Base-by-base conservation (phyloP, 139 green algal species). In the Tetraselmis chui region DNA sequence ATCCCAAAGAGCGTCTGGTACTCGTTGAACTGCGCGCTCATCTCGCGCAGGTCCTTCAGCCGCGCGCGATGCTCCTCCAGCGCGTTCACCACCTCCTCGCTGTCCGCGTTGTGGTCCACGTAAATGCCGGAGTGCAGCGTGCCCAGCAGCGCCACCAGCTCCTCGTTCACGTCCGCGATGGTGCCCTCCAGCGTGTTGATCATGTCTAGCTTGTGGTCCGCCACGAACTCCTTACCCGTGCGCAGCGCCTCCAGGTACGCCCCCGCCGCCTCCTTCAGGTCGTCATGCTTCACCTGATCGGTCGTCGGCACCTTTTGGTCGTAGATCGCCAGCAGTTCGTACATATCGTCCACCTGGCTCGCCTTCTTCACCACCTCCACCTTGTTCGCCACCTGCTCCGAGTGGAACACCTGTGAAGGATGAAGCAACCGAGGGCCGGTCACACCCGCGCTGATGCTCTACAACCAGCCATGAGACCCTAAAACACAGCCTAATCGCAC, bases 261-360 rank as follows among this genome's bases (percentile, higher is more conserved):
- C 27, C 5, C 23, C 74, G 85, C 25, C 77, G 82, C 85, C 80
- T 97, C 93, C 28, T 89, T 86, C 31, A 95, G 87, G 83, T 96
- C 92, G 81, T 97, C 93, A 76, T 94, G 89, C 87, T 93, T 92
- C 24, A 94, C 89, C 76, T 87, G 80, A 77, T 93, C 89, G 2
- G 80, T 79, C 28, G 85, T 92, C 1, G 86, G 83, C 28, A 93
- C 87, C 87, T 95, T 94, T 79, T 93, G 90, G 82, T 94, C 90
- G 79, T 95, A 91, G 0, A 90, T 87, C 25, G 88, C 86, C 30
- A 95, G 87, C 88, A 92, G 90, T 76, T 96, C 92, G 80, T 96
- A 96, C 91, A 96, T 96, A 82, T 96, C 92, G 77, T 96, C 91
- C 79, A 96, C 89, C 45, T 90, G 80, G 2, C 77, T 84, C 18